Conservation (phyloP, 2,329 filamentous ascomycete genomes). For the Apiospora hydei region DNA sequence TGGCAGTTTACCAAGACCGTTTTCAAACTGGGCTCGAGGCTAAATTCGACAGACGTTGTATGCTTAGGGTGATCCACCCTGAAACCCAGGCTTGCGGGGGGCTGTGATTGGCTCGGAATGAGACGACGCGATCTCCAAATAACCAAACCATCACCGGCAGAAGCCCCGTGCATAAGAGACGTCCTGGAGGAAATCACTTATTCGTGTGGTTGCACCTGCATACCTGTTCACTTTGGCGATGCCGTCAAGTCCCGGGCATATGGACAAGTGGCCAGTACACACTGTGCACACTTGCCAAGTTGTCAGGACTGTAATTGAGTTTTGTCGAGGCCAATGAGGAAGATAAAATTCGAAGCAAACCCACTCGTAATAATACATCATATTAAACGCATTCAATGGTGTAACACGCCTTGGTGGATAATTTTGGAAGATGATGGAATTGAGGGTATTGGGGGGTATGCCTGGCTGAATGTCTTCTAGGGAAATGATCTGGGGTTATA, state of each 20-base stretch:
- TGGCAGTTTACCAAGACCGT: slow-evolving; percentile 4
- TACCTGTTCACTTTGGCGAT: not conserved
- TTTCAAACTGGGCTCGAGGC: slow-evolving; percentile 16
- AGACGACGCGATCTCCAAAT: slow-evolving; percentile 17
- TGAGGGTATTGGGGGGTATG: not conserved
- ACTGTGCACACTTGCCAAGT: not conserved
- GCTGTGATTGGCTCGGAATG: slow-evolving; percentile 20
- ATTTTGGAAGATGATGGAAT: slow-evolving; percentile 10
- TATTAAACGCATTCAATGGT: not conserved
- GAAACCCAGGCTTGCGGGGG: not conserved
- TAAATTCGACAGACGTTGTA: slow-evolving; percentile 24
- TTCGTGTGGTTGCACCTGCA: slow-evolving; percentile 6
- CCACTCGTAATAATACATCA: not conserved
- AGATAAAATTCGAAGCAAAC: not conserved
- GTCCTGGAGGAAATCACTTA: not conserved
- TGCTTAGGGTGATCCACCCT: slow-evolving; percentile 5
- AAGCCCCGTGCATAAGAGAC: not conserved
- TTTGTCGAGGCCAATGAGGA: not conserved
- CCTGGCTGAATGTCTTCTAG: not conserved
- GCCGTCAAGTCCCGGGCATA: not conserved
- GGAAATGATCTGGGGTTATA: not conserved
- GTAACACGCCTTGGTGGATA: not conserved
- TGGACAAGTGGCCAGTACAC: slow-evolving; percentile 9
- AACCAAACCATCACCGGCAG: slow-evolving; percentile 16
- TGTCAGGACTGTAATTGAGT: not conserved